These are phyloP conservation scores for Penicillium cataractarum DNA, from an alignment of 495 filamentous ascomycete genomes.

Conservation along the genomic window DNA sequence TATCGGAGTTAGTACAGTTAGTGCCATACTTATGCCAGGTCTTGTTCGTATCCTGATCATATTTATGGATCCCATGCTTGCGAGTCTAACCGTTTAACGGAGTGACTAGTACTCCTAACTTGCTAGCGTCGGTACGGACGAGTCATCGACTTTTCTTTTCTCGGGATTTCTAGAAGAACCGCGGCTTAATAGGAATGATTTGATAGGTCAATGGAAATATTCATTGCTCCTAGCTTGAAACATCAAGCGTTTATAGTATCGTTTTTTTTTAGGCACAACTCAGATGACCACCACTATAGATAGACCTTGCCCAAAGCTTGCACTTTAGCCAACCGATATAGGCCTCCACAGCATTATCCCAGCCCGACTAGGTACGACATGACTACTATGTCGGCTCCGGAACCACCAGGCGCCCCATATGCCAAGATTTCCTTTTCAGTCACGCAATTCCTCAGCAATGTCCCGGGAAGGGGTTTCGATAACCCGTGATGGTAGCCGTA, in stretches of 20 bases:
- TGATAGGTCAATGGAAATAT: background rate
- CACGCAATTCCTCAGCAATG: background rate
- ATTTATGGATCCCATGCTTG: background rate
- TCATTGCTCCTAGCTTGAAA: background rate
- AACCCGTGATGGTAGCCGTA: background rate
- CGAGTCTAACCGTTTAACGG: background rate
- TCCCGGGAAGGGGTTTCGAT: background rate
- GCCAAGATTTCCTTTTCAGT: background rate
- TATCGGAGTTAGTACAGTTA: slow-evolving; percentile 27
- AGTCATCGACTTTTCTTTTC: background rate
- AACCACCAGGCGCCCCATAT: background rate
- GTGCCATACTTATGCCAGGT: background rate
- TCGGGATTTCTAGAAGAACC: background rate
- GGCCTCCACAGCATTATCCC: background rate
- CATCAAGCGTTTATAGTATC: background rate
- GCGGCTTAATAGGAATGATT: background rate
- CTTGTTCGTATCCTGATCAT: background rate
- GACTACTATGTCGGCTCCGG: background rate
- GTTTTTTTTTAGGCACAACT: background rate
- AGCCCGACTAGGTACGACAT: background rate
- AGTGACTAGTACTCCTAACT: background rate
- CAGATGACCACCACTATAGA: background rate
- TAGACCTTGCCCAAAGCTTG: background rate
- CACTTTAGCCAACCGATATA: background rate
- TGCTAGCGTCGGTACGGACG: background rate